Base-by-base conservation (phyloP, 1,284 basidiomycete genomes). In the Termitomyces sp. region DNA sequence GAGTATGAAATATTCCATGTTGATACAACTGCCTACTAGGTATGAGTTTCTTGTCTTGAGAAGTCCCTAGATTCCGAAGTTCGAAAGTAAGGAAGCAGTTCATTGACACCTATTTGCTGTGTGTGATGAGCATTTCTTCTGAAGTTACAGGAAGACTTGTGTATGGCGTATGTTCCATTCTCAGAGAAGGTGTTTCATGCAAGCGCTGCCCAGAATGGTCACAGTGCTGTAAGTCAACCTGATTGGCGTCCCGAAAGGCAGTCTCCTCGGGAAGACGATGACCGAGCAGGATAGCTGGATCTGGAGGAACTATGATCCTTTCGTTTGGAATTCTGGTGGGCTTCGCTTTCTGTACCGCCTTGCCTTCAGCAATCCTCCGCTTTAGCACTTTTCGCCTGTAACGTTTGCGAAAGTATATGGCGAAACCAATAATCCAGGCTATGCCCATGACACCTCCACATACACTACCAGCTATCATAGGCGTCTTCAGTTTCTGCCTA, bases 391-490 rank as follows among this genome's bases (percentile, higher is more conserved):
- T 77, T 46, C 72, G 68, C 51, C 67, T 69, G 55, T 67, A 72
- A 33, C 76, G 67, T 63, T 74, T 78, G 57, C 64, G 63, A 66
- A 75, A 76, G 67, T 75, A 79, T 53, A 75, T 70, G 52, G 70
- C 61, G 68, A 77, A 70, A 57, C 78, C 74, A 56, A 79, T 70
- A 33, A 73, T 68, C 80, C 82, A 86, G 10, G 78, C 79, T 45
- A 80, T 53, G 52, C 72, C 70, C 57, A 86, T 71, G 30, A 77
- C 66, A 10, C 74, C 72, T 38, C 83, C 83, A 50, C 81, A 81
- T 57, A 84, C 73, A 50, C 73, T 73, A 30, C 83, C 84, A n/a
- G 84, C 80, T 55, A 86, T 76, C 52, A 84, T 77, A 34, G 84
- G 84, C 2, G 83, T 86, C 61, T 79, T 76, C 1, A 81, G 76